phyloP scores from a whole-genome alignment of 768 basidiomycete genomes.

The Austroboletus festivus region DNA sequence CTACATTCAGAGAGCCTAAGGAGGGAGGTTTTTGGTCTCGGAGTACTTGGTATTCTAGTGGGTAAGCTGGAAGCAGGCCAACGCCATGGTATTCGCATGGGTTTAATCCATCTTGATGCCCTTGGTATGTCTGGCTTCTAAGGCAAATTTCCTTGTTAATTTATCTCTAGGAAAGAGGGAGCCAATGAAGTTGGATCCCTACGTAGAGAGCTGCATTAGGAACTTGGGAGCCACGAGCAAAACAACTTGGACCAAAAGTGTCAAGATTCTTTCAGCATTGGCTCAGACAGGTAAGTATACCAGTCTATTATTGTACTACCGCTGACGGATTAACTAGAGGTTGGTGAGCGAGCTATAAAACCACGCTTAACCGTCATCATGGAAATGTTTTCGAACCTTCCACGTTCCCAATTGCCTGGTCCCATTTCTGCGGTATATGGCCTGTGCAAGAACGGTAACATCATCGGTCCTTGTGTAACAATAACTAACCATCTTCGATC shows the following conservation, averaged over 20 bases:
- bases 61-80: slow-evolving; percentile 2
- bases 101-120: not conserved
- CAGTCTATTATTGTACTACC: too few relatives aligned
- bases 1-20: not conserved
- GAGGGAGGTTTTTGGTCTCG: not conserved
- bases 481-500: not conserved
- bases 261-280: slow-evolving; percentile 5
- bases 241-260: not conserved
- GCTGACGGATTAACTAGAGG: not conserved
- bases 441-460: slow-evolving; percentile 6
- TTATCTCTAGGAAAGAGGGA: not conserved
- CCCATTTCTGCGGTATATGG: not conserved
- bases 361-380: not conserved
- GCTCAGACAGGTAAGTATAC: slow-evolving; percentile 1
- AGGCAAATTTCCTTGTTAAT: not conserved
- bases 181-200: not conserved
- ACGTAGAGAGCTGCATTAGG: not conserved
- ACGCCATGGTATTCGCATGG: slow-evolving; percentile 1
- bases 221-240: not conserved
- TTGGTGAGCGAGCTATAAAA: slow-evolving; percentile 2
- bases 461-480: not conserved
- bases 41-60: not conserved
- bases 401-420: not conserved
- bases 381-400: not conserved
- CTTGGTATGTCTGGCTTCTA: not conserved